Evolutionary conservation across 495 filamentous ascomycete genomes (phyloP), one percentile per base, ranked within the genome.

Genomic region (Penicillium taxi): DNA sequence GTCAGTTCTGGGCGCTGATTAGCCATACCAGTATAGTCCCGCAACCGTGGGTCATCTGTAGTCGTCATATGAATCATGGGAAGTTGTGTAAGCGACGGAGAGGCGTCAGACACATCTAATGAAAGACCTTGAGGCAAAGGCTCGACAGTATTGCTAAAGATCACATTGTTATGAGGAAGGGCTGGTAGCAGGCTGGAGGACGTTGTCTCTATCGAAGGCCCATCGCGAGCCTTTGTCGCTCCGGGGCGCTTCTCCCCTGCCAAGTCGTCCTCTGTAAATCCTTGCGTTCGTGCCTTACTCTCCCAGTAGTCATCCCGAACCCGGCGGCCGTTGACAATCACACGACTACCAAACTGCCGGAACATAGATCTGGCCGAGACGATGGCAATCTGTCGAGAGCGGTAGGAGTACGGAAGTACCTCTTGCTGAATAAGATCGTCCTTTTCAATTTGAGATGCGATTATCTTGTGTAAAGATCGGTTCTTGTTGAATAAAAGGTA

Each of bases 401-500:
- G 78, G 52, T 99, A 99, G 15, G 91, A 96, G 61, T 96, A 99
- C 0, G 93, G 93, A 19, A 99, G 65, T 35, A 96, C 88, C 51
- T 96, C 91, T 61, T 96, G 87, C 38, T 80, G 70, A 23, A 99
- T 96, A 5, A 99, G 66, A 56, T 96, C 87, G 51, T 96, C 91
- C 66, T 96, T 99, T 61, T 99, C 91, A 4, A 80, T 64, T 61
- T 99, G 91, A 12, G 80, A 89, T 17, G 93, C 91, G 48, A 99
- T 99, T 51, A 99, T 99, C 67, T 96, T 99, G 72, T 79, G 90
- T 13, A 99, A 71, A 1, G 93, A 96, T 40, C 89, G 69, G 52
- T 99, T 99, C 64, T 99, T 99, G 74, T 99, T 99, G 70, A 99
- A 99, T 9, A 99, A 69, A 30, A 99, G 64, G 59, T 99, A 99